Percentiles rank a stretch among this genome's conserved stretches.
Conservation (phyloP, 768 basidiomycete genomes). For the Tulasnella sp. region DNA sequence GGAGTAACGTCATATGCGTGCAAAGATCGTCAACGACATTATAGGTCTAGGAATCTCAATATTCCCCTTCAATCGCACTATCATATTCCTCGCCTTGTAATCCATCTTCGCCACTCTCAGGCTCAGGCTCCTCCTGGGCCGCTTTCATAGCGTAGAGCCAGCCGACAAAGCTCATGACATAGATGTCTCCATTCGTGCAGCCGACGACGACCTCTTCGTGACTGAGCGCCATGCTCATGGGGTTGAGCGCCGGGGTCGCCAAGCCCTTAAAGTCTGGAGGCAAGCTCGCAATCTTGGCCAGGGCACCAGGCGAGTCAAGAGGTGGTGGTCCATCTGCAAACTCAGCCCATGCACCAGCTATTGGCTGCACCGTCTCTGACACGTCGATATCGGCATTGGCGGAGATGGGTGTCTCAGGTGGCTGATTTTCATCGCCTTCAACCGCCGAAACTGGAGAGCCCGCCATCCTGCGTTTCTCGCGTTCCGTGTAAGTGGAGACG, state of each 20-base stretch:
- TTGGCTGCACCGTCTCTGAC: slow-evolving; percentile 41
- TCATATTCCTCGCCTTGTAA: no score
- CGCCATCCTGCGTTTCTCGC: neutral
- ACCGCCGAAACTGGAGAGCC: neutral
- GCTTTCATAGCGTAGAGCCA: slow-evolving; percentile 3
- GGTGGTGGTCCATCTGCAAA: slow-evolving; percentile 33
- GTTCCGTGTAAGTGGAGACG: slow-evolving; percentile 68
- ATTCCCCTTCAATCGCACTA: no score
- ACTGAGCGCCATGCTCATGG: slow-evolving; percentile 87
- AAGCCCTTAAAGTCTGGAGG: slow-evolving; percentile 67
- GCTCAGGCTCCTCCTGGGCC: slow-evolving; percentile 3
- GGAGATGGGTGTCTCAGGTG: slow-evolving; percentile 10
- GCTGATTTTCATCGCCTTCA: neutral
- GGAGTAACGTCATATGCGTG: no score
- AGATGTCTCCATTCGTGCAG: slow-evolving; percentile 84
- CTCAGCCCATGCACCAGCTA: slow-evolving; percentile 68
- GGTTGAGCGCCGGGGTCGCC: slow-evolving; percentile 84
- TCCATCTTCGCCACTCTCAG: no score
- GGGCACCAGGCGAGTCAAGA: slow-evolving; percentile 17
- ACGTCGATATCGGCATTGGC: slow-evolving; percentile 43
- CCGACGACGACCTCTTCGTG: slow-evolving; percentile 88
- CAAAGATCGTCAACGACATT: no score
- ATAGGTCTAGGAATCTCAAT: no score
- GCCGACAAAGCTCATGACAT: slow-evolving; percentile 25
- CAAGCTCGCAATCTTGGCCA: slow-evolving; percentile 34